Base-by-base conservation (phyloP, 2,329 filamentous ascomycete genomes). In the Dryadomyces sulphureus region DNA sequence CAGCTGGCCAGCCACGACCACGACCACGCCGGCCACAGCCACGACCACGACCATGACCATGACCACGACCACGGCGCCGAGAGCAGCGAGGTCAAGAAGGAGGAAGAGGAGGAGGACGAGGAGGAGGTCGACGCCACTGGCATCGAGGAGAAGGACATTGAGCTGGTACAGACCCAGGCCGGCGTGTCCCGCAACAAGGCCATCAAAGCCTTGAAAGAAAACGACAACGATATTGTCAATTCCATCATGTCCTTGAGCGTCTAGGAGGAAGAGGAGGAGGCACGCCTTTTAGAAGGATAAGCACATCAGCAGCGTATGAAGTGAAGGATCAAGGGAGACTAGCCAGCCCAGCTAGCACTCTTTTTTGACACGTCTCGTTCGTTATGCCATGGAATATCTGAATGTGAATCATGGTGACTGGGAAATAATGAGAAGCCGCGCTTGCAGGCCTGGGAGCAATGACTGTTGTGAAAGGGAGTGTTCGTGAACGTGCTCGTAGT, bases 191-290 rank as follows among this genome's bases (percentile, higher is more conserved):
- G 92, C 67, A 95, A 94, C 73, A 96, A 96, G 80, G 92, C 92
- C 51, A 79, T 98, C 73, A 98, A 96, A 73, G 92, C 93, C 48
- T 77, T 98, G 63, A 89, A 88, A 75, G 92, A 96, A 75, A 98
- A 98, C 65, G 90, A 96, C 72, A 95, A 96, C 62, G 92, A 98
- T 65, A 98, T 98, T 72, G 92, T 98, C 75, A 98, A 98, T 77
- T 95, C 92, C 59, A 98, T 98, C 73, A 98, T 98, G 92, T 89
- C 90, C 57, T 72, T 98, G 65, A 88, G 84, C 73, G 81, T 87
- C 75, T 89, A 72, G 64, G n/a, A n/a, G n/a, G n/a, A n/a, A n/a
- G n/a, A n/a, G n/a, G n/a, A n/a, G n/a, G n/a, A n/a, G n/a, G n/a
- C n/a, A n/a, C n/a, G n/a, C n/a, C n/a, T n/a, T n/a, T n/a, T n/a